These are phyloP conservation scores for Ophioceras dolichostomum DNA, from an alignment of 2,329 filamentous ascomycete species.

Conservation along the genomic window DNA sequence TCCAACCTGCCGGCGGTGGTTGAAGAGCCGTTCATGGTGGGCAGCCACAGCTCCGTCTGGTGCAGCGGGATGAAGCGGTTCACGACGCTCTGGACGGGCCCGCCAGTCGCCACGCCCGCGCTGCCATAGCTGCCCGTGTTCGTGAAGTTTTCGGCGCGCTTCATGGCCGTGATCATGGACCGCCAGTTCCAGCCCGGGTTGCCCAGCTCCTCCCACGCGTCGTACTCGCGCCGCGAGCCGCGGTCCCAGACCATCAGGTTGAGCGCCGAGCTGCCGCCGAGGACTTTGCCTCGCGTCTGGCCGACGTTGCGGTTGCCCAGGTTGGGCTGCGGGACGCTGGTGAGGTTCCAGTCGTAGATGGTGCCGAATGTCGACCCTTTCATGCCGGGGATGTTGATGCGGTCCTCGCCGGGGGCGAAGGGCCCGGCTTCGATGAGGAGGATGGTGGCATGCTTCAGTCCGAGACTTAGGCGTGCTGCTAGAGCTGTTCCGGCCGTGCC, in stretches of 20 bases:
- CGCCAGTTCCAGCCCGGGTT: slow-evolving; percentile 48
- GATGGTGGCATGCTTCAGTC: slow-evolving; percentile 11
- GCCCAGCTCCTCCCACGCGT: slow-evolving; percentile 44
- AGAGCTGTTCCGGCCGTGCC: slow-evolving; percentile 14
- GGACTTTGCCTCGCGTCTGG: slow-evolving; percentile 25
- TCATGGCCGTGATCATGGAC: slow-evolving; percentile 6
- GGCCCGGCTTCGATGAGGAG: slow-evolving; percentile 19
- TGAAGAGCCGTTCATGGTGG: too few species aligned
- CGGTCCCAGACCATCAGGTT: slow-evolving; percentile 46
- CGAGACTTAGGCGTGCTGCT: slow-evolving; percentile 12
- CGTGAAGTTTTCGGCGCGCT: neutral
- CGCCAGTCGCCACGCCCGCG: slow-evolving; percentile 1
- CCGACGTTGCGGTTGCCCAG: slow-evolving; percentile 17
- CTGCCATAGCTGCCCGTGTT: neutral
- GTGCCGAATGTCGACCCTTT: slow-evolving; percentile 12
- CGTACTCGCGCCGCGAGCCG: slow-evolving; percentile 33
- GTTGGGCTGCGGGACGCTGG: slow-evolving; percentile 17
- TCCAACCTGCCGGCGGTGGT: slow-evolving; percentile 34
- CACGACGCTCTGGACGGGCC: slow-evolving; percentile 15
- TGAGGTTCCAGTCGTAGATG: slow-evolving; percentile 25
- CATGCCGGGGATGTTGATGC: slow-evolving; percentile 16
- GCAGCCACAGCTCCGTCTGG: slow-evolving; percentile 11
- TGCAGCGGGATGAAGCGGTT: slow-evolving; percentile 30
- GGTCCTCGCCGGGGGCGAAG: slow-evolving; percentile 10
- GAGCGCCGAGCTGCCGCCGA: slow-evolving; percentile 51